Base-by-base conservation (phyloP, 2,329 filamentous ascomycete species). In the Harringtonia lauricola region DNA sequence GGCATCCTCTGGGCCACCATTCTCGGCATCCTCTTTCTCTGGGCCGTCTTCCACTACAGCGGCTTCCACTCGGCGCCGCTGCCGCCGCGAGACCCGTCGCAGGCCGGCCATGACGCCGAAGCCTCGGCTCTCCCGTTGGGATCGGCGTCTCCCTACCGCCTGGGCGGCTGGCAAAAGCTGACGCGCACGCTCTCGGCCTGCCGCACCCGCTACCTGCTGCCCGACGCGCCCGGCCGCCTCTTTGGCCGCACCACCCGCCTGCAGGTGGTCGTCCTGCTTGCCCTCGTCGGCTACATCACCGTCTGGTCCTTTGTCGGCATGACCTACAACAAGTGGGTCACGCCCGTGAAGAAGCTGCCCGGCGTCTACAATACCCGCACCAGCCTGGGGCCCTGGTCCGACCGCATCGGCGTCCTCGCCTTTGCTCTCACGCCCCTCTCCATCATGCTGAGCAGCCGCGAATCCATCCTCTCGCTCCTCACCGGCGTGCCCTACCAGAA, bases 401-500 rank as follows among this genome's bases (percentile, higher is more conserved):
- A 88, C 56, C 74, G 84, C 15, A 57, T 87, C 4, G 84, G 84
- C 8, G 70, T 80, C 2, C 59, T 88, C 0, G 83, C 84, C 1
- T 88, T 83, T 52, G 84, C 82, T 1, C 68, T 88, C 10, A 86
- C 83, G 0, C 83, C 83, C 0, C 66, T 88, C 1, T 79, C 79
- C 1, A 63, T 88, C 26, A 60, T 84, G 39, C 68, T 88, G 13
- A 70, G 74, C n/a, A 79, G 68, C 45, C 71, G 83, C 34, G 83
- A 88, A 56, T 83, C 79, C 1, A 64, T 87, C 2, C 69, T 88
- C 4, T 83, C 78, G 1, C 57, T 83, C 14, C 59, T 86, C 39
- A 88, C 83, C 0, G 83, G 84, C 2, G 67, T 88, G 1, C 82
- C 84, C 0, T 86, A 86, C 54, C 83, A 87, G 52, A 76, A 74